These are phyloP conservation scores for Aureobasidium lini DNA, from an alignment of 2,329 filamentous ascomycete species.

Conservation along the genomic window DNA sequence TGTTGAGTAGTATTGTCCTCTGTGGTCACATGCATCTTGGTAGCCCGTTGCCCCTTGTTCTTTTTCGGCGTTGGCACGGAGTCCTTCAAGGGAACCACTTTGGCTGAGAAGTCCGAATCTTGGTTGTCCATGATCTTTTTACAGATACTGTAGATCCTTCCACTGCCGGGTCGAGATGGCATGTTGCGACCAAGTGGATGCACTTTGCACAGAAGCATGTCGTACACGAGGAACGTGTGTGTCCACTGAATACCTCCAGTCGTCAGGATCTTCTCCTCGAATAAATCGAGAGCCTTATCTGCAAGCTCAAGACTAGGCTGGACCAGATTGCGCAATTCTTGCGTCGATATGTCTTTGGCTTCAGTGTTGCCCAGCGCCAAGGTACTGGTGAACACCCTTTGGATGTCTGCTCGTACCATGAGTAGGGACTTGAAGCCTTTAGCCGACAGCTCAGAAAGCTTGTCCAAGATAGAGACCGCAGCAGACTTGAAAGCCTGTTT, in stretches of 20 bases:
- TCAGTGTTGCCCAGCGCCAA: background rate
- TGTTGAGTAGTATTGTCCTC: background rate
- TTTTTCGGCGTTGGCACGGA: background rate
- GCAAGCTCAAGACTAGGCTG: background rate
- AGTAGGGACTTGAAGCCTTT: background rate
- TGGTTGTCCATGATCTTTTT: constrained; percentile 10
- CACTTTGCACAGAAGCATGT: background rate
- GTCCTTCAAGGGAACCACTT: background rate
- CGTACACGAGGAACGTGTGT: background rate
- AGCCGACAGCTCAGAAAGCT: background rate
- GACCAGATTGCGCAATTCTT: background rate
- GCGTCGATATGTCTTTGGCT: background rate
- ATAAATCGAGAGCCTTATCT: constrained; percentile 2
- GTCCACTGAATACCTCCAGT: constrained; percentile 8
- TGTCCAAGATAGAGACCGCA: constrained; percentile 4
- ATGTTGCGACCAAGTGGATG: background rate
- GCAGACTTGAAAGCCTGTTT: constrained; percentile 9
- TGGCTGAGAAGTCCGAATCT: constrained; percentile 2
- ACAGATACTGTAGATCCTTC: constrained; percentile 2
- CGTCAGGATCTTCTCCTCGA: constrained; percentile 2
- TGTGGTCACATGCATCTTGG: background rate
- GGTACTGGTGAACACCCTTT: background rate
- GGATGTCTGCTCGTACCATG: background rate
- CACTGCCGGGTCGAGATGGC: background rate
- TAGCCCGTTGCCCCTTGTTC: background rate